A percentile compares a stretch with the other conserved stretches of the same genome.
These are phyloP conservation scores for Epichloe elymi DNA, from an alignment of 2,329 filamentous ascomycete species.

Conservation along the genomic window DNA sequence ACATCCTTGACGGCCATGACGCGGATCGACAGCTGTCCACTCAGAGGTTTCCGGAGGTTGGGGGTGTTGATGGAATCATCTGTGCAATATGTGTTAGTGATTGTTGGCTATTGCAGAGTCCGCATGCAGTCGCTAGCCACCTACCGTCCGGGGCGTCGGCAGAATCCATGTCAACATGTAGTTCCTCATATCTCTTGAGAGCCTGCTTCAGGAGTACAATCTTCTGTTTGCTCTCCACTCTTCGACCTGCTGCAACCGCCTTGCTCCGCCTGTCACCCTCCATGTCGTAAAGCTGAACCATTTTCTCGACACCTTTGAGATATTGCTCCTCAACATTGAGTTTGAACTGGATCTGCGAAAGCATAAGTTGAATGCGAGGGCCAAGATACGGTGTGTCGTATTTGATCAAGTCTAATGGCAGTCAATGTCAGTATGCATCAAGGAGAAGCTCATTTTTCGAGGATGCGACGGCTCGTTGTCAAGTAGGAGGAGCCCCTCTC, in stretches of 20 bases:
- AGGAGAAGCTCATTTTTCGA: not conserved
- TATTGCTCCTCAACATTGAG: slow-evolving; percentile 98
- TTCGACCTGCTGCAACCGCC: slow-evolving; percentile 76
- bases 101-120: not conserved
- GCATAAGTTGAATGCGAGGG: slow-evolving; percentile 95
- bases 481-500: not conserved
- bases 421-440: not conserved
- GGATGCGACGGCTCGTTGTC: too few relatives aligned
- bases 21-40: slow-evolving; percentile 74
- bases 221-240: slow-evolving; percentile 94
- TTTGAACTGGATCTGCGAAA: slow-evolving; percentile 97
- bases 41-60: slow-evolving; percentile 90
- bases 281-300: slow-evolving; percentile 95
- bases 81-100: slow-evolving; percentile 20
- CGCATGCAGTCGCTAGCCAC: slow-evolving; percentile 17
- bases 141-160: slow-evolving; percentile 69
- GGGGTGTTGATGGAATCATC: slow-evolving; percentile 95
- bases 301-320: slow-evolving; percentile 97
- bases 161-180: slow-evolving; percentile 84
- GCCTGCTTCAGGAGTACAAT: slow-evolving; percentile 92
- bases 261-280: slow-evolving; percentile 95
- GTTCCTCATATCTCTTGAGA: slow-evolving; percentile 89
- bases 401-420: slow-evolving; percentile 78
- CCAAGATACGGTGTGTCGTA: slow-evolving; percentile 93
- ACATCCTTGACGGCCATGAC: slow-evolving; percentile 87